phyloP scores from a whole-genome alignment of 306 rosid species.

The Sphenostylis stenocarpa region DNA sequence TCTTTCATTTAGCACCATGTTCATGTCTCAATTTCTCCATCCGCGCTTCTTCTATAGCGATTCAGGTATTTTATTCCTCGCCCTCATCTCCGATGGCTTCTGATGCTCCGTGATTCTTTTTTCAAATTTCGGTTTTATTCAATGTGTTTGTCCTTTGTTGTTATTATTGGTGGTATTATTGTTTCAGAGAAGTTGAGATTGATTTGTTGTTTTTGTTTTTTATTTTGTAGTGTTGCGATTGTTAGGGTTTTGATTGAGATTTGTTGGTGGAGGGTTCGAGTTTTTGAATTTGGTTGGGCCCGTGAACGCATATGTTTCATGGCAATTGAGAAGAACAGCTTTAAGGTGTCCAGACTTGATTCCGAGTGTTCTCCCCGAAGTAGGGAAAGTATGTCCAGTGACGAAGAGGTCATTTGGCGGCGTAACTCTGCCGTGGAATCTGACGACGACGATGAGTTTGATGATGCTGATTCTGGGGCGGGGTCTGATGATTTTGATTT shows the following conservation, averaged over 20 bases:
- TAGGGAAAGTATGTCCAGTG: constrained; percentile 87
- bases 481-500: constrained; percentile 99
- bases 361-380: constrained; percentile 77
- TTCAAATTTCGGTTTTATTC: not conserved
- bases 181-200: not conserved
- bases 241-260: constrained; percentile 52
- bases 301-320: constrained; percentile 48
- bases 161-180: not conserved
- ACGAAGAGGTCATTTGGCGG: constrained; percentile 81
- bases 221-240: constrained; percentile 25
- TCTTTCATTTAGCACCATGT: not conserved
- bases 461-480: constrained; percentile 97
- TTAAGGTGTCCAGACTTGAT: constrained; percentile 85
- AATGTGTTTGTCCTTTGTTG: not conserved
- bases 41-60: constrained; percentile 3
- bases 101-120: not conserved
- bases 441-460: constrained; percentile 90
- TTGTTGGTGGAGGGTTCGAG: constrained; percentile 36
- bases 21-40: constrained; percentile 28
- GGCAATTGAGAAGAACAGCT: constrained; percentile 98
- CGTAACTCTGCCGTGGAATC: constrained; percentile 70
- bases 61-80: constrained; percentile 53
- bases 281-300: constrained; percentile 31
- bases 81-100: not conserved
- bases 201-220: constrained; percentile 8